These are phyloP conservation scores for Ambrosia trifida DNA, from an alignment of 129 eudicot species.

Conservation along the genomic window DNA sequence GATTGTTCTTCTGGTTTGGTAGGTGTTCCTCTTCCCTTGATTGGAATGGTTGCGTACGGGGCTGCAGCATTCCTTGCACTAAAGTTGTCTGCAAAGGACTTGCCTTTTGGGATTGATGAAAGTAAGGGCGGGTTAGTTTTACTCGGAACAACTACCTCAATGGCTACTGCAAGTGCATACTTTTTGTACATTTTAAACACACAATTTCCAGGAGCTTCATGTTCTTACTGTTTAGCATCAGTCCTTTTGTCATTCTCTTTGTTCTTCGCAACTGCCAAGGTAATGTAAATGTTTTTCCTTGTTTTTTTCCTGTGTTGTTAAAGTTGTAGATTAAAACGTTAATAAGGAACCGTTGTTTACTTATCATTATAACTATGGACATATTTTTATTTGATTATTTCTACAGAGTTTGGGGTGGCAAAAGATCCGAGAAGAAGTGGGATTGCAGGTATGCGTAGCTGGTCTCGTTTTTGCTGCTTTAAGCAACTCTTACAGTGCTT, in stretches of 20 bases:
- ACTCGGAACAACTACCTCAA: conserved; percentile 75
- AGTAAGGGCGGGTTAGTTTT: conserved; percentile 54
- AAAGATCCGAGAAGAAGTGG: conserved; percentile 51
- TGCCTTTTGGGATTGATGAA: conserved; percentile 50
- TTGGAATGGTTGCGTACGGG: conserved; percentile 96
- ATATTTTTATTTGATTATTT: conserved; percentile 16
- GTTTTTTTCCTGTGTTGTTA: conserved; percentile 6
- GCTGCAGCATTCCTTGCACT: conserved; percentile 57
- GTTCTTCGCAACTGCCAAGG: conserved; percentile 80
- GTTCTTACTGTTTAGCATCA: conserved; percentile 79
- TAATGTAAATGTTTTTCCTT: conserved; percentile 14
- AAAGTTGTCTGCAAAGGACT: conserved; percentile 53
- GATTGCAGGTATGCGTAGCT: conserved; percentile 66
- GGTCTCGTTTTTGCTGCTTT: conserved; percentile 69
- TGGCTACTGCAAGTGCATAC: conserved; percentile 97
- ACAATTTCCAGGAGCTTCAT: conserved; percentile 69
- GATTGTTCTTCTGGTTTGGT: conserved; percentile 41
- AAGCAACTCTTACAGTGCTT: conserved; percentile 60
- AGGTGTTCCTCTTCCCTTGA: conserved; percentile 93
- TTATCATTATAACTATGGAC: neutral
- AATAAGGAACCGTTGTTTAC: neutral
- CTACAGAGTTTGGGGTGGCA: conserved; percentile 64
- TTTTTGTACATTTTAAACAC: conserved; percentile 78
- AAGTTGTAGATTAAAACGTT: conserved; percentile 6
- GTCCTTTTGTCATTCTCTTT: conserved; percentile 70